Percentiles rank a stretch among this genome's conserved stretches.
These are phyloP conservation scores for Colletotrichum sublineola DNA, from an alignment of 2,329 filamentous ascomycete species.

Conservation along the genomic window DNA sequence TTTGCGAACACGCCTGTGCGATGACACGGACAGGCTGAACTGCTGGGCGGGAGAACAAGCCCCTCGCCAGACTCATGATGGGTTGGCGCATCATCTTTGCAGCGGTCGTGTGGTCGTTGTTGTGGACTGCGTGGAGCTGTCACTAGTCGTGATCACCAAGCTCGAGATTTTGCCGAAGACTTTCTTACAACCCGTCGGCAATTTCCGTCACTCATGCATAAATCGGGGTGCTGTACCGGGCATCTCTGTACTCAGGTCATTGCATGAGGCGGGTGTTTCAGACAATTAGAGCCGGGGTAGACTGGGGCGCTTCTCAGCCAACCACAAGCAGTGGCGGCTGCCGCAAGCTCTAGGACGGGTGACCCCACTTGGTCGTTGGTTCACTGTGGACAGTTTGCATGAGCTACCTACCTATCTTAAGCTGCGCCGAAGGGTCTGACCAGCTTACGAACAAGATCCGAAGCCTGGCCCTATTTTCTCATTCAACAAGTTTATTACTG, in stretches of 20 bases:
- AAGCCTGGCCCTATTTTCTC: slow-evolving; percentile 16
- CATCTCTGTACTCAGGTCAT: neutral
- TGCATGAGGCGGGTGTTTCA: slow-evolving; percentile 33
- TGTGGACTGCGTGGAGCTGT: slow-evolving; percentile 20
- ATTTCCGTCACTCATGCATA: slow-evolving; percentile 29
- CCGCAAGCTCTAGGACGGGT: slow-evolving; percentile 29
- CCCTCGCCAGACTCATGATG: slow-evolving; percentile 27
- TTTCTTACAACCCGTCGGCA: slow-evolving; percentile 31
- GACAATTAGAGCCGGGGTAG: slow-evolving; percentile 19
- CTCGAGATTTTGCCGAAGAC: slow-evolving; percentile 37
- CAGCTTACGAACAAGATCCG: slow-evolving; percentile 17
- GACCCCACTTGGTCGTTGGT: slow-evolving; percentile 31
- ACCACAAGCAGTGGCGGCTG: slow-evolving; percentile 23
- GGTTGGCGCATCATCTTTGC: slow-evolving; percentile 42
- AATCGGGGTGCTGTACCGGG: slow-evolving; percentile 26
- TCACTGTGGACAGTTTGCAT: slow-evolving; percentile 42
- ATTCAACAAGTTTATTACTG: slow-evolving; percentile 36
- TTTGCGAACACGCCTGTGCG: slow-evolving; percentile 23
- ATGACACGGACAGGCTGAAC: neutral
- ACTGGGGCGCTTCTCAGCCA: slow-evolving; percentile 21
- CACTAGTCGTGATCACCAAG: slow-evolving; percentile 1
- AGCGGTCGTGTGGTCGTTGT: slow-evolving; percentile 8
- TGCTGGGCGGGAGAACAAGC: slow-evolving; percentile 17
- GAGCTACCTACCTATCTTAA: neutral
- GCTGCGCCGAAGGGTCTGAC: neutral